These are phyloP conservation scores for Debaryomyces singareniensis DNA, from an alignment of 1,139 yeast species.

Conservation along the genomic window DNA sequence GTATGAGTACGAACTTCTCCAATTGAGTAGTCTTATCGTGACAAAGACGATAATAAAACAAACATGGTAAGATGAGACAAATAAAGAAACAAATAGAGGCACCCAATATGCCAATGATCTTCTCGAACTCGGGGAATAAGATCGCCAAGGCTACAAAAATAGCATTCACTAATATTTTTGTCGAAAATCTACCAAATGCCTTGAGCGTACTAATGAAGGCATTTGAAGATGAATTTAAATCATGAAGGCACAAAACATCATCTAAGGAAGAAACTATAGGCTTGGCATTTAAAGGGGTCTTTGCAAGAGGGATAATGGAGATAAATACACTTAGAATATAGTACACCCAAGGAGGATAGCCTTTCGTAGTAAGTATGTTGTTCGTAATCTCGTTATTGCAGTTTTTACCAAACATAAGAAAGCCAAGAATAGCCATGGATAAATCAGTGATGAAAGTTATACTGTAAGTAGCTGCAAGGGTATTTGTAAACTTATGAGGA, in stretches of 20 bases:
- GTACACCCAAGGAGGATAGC: conserved; percentile 66
- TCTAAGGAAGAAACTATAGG: conserved; percentile 72
- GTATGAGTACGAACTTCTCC: conserved; percentile 18
- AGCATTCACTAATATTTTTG: conserved; percentile 44
- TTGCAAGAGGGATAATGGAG: conserved; percentile 80
- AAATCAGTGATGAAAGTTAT: conserved; percentile 69
- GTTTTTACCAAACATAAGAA: conserved; percentile 75
- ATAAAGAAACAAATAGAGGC: conserved; percentile 52
- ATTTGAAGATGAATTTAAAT: conserved; percentile 5
- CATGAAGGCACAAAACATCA: conserved; percentile 19
- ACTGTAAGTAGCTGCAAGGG: conserved; percentile 41
- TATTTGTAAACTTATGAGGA: conserved; percentile 39
- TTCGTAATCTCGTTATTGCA: conserved; percentile 83
- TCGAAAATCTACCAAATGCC: conserved; percentile 12
- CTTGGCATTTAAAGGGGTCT: conserved; percentile 80
- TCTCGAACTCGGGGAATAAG: conserved; percentile 54
- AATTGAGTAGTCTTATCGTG: conserved; percentile 12
- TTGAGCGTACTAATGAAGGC: conserved; percentile 10
- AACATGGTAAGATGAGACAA: conserved; percentile 51
- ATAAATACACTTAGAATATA: conserved; percentile 62
- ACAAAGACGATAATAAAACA: conserved; percentile 43
- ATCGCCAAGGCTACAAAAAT: conserved; percentile 46
- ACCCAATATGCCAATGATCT: conserved; percentile 50
- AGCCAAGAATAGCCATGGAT: conserved; percentile 75
- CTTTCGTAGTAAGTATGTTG: conserved; percentile 59